Evolutionary conservation across 306 rosid genomes (phyloP), one percentile per base, ranked within the genome.

Genomic region (Quercus robur): DNA sequence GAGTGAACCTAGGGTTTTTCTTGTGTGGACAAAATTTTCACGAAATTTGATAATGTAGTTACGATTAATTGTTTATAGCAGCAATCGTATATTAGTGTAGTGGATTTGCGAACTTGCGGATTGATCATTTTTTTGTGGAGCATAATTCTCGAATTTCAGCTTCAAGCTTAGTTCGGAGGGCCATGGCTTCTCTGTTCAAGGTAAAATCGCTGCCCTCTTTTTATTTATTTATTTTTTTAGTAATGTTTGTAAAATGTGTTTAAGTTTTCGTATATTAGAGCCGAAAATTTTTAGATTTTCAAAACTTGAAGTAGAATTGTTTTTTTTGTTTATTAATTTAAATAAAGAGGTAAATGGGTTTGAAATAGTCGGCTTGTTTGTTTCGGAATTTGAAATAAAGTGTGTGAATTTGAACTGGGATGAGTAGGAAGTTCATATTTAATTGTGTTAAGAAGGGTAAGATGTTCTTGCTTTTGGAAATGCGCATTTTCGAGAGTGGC

Each of bases 161-260:
- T n/a, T 68, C 26, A 25, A 7, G 20, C 52, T 9, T 33, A 15
- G 19, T 33, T 35, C 26, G 28, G 72, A n/a, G 72, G 46, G 69
- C 56, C 38, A 68, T 68, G 72, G 72, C 72, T 19, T 68, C 72
- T n/a, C 72, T 68, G 38, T 68, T 68, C 72, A 68, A 68, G 72
- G 72, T 68, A 35, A 77, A 77, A 25, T 52, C 3, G 23, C 18
- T 61, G 59, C 6, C 52, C 57, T 26, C 11, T 52, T 31, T 41
- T 58, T 9, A 23, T 23, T 23, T 23, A 23, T 23, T 23, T 23
- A 1, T 31, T 49, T 49, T 21, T 15, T 30, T 51, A 19, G 10
- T 3, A 8, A 31, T 31, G 23, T 13, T 28, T 21, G 9, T 67
- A 62, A 19, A 33, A 67, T 67, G 49, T 8, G 11, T 3, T 18